phyloP scores from a whole-genome alignment of 2,329 filamentous ascomycete genomes.

The Ophiostoma pallidulum region DNA sequence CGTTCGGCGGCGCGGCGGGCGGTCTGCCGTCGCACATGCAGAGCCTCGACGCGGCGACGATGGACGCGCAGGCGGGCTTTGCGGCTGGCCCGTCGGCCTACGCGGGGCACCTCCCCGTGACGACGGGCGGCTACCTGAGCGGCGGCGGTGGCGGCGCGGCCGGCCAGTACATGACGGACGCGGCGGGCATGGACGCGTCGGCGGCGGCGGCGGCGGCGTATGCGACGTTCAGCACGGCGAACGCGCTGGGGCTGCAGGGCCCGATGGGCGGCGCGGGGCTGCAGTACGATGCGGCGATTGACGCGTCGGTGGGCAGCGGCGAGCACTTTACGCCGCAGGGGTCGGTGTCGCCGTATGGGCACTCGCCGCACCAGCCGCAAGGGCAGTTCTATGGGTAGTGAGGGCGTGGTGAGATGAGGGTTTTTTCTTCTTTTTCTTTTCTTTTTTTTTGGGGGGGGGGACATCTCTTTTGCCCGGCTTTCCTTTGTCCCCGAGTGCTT shows the following conservation, averaged over 20 bases:
- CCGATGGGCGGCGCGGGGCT: slow-evolving; percentile 18
- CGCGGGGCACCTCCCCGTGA: slow-evolving; percentile 23
- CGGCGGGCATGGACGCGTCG: slow-evolving; percentile 23
- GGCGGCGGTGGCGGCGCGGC: no score
- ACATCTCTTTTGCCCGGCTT: slow-evolving; percentile 13
- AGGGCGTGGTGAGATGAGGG: background rate
- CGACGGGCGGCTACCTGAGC: slow-evolving; percentile 17
- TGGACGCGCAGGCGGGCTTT: slow-evolving; percentile 14
- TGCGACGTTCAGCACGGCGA: slow-evolving; percentile 22
- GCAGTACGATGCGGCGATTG: slow-evolving; percentile 25
- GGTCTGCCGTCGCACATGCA: slow-evolving; percentile 16
- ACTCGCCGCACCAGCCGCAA: slow-evolving; percentile 31
- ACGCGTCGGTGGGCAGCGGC: slow-evolving; percentile 22
- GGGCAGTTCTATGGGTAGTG: slow-evolving; percentile 17
- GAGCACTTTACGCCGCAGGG: slow-evolving; percentile 32
- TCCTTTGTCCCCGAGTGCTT: background rate
- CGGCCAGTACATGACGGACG: slow-evolving; percentile 25
- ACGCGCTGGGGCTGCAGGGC: slow-evolving; percentile 31
- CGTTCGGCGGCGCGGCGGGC: slow-evolving; percentile 3
- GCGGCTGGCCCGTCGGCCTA: slow-evolving; percentile 18
- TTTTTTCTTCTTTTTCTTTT: background rate
- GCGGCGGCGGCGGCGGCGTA: slow-evolving; percentile 26
- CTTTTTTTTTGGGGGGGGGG: slow-evolving; percentile 1
- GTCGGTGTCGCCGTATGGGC: slow-evolving; percentile 33
- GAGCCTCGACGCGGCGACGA: slow-evolving; percentile 16